These are phyloP conservation scores for Pharnaceum exiguum DNA, from an alignment of 148 eudicot species.

Conservation along the genomic window DNA sequence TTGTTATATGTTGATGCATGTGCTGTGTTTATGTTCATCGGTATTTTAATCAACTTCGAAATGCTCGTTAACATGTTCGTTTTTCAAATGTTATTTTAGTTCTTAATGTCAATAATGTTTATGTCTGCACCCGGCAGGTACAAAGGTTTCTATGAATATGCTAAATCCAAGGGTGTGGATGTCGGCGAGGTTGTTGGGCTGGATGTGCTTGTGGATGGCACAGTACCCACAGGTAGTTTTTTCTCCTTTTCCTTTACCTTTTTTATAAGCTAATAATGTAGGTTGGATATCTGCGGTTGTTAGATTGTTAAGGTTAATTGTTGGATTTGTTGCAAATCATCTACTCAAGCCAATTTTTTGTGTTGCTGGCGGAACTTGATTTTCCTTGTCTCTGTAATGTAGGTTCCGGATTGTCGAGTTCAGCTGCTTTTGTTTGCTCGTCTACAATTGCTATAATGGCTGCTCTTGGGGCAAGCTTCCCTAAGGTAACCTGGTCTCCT, in stretches of 20 bases:
- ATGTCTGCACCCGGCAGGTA: slow-evolving; percentile 54
- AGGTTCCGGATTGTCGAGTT: slow-evolving; percentile 98
- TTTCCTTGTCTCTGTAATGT: slow-evolving; percentile 8
- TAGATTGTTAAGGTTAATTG: too few species aligned
- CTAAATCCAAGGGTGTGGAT: slow-evolving; percentile 66
- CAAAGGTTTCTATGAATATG: slow-evolving; percentile 82
- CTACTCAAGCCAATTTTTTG: slow-evolving; percentile 2
- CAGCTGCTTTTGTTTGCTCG: slow-evolving; percentile 96
- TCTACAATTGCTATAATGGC: slow-evolving; percentile 93
- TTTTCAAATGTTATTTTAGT: not conserved
- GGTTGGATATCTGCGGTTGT: too few species aligned
- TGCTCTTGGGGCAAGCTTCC: slow-evolving; percentile 56
- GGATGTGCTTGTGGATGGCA: slow-evolving; percentile 91
- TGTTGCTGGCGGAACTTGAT: not conserved
- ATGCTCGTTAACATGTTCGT: not conserved
- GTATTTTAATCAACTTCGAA: not conserved
- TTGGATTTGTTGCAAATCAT: too few species aligned
- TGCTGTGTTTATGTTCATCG: not conserved
- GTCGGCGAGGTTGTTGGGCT: slow-evolving; percentile 75
- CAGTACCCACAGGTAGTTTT: slow-evolving; percentile 81
- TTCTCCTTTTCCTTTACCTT: not conserved
- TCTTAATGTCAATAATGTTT: slow-evolving; percentile 8
- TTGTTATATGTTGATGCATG: not conserved
- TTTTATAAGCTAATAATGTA: too few species aligned
- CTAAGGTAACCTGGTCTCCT: slow-evolving; percentile 47